Conservation (phyloP, 192 early-diverging fungal species). For the Haplosporangium gracile region DNA sequence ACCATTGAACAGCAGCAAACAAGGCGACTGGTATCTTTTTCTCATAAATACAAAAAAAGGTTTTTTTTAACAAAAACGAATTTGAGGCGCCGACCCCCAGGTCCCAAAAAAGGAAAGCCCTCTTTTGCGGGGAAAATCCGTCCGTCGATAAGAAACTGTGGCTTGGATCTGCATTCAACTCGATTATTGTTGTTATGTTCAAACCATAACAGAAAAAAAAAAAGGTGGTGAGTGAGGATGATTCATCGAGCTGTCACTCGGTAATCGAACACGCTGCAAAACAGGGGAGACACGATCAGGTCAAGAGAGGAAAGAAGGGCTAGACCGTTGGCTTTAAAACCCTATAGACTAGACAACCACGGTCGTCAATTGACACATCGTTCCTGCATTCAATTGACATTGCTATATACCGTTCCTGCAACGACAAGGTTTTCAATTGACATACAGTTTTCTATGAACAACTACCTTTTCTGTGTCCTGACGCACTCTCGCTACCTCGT, state of each 20-base stretch:
- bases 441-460: too few species aligned
- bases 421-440: too few species aligned
- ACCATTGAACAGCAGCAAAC: constrained; percentile 1
- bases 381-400: too few species aligned
- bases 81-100: constrained; percentile 14
- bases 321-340: neutral
- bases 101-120: constrained; percentile 39
- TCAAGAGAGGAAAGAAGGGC: neutral
- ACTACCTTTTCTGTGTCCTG: too few species aligned
- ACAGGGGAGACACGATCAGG: neutral
- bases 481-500: too few species aligned
- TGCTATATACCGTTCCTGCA: too few species aligned
- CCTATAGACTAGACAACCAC: too few species aligned
- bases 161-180: neutral
- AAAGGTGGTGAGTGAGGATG: constrained; percentile 29
- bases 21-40: neutral
- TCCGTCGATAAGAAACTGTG: neutral
- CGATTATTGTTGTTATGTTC: neutral
- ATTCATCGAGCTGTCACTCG: constrained; percentile 19
- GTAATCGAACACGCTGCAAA: neutral
- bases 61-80: neutral
- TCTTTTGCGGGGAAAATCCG: constrained; percentile 37
- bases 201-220: neutral
- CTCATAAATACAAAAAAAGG: neutral
- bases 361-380: too few species aligned